A percentile compares a stretch with the other conserved stretches of the same genome.
These are phyloP conservation scores for Thielaviopsis punctulata DNA, from an alignment of 2,329 filamentous ascomycete genomes.

Conservation along the genomic window DNA sequence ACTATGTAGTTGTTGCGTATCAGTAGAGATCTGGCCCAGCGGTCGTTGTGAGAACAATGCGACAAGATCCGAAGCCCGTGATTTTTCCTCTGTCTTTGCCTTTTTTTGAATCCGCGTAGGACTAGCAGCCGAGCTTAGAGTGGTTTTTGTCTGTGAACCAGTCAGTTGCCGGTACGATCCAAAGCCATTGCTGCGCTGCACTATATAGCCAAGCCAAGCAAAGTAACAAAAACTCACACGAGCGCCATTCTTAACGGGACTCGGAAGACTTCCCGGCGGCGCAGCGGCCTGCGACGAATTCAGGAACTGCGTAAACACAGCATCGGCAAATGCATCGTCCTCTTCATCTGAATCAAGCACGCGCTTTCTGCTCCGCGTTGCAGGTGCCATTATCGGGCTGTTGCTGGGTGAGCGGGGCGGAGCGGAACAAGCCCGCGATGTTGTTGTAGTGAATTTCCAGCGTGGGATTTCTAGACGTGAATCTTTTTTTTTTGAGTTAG, in stretches of 20 bases:
- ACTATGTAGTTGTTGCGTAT: too few species aligned
- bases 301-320: conserved; percentile 36
- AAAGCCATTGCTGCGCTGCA: too few species aligned
- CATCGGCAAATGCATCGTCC: conserved; percentile 28
- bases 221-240: conserved; percentile 13
- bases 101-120: conserved; percentile 26
- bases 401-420: not conserved
- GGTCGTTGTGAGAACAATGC: conserved; percentile 45
- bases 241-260: conserved; percentile 21
- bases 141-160: conserved; percentile 12
- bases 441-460: not conserved
- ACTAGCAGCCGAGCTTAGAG: conserved; percentile 27
- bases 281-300: conserved; percentile 30
- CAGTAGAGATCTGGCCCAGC: conserved; percentile 26
- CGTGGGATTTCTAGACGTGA: not conserved
- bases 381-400: conserved; percentile 33
- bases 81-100: conserved; percentile 30
- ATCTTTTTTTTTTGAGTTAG: too few species aligned
- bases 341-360: conserved; percentile 32
- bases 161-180: not conserved
- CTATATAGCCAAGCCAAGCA: not conserved
- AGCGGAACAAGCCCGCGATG: not conserved
- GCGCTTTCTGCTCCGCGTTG: conserved; percentile 40
- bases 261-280: conserved; percentile 23
- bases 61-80: conserved; percentile 37